A percentile compares a stretch with the other conserved stretches of the same genome.
Evolutionary conservation across 495 filamentous ascomycete genomes (phyloP).

Genomic region (Tetracladium setigerum): DNA sequence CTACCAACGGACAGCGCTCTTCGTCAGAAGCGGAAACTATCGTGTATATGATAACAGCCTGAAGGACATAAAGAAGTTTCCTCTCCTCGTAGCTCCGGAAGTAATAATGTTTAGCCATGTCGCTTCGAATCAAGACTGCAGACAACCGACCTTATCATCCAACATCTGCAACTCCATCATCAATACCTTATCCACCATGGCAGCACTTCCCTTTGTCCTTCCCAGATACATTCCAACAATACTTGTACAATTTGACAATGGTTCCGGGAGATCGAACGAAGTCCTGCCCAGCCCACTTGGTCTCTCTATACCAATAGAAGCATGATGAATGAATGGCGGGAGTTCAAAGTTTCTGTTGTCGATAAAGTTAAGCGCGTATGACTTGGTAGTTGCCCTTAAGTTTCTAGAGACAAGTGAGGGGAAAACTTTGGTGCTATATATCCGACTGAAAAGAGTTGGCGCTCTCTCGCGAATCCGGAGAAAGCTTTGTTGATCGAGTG

Average conservation of each 20-base stretch:
- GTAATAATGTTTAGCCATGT: background rate
- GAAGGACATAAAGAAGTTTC: background rate
- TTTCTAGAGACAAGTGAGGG: background rate
- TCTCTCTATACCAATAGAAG: background rate
- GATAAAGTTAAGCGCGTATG: conserved; percentile 1
- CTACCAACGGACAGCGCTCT: background rate
- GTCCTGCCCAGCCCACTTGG: background rate
- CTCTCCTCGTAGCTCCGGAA: conserved; percentile 3
- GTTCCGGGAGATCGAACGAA: background rate
- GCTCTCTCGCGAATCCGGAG: too few species aligned
- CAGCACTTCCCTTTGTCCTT: background rate
- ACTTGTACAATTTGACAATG: conserved; percentile 3
- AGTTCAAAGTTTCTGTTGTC: background rate
- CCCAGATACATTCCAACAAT: conserved; percentile 2
- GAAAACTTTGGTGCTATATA: background rate
- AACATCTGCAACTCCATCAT: conserved; percentile 8
- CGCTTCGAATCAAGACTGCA: background rate
- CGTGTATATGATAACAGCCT: conserved; percentile 5
- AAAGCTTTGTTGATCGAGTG: too few species aligned
- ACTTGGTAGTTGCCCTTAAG: background rate
- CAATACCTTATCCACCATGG: conserved; percentile 4
- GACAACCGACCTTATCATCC: conserved; percentile 5
- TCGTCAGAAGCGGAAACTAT: background rate
- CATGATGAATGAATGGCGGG: conserved; percentile 5
- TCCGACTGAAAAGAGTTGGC: conserved; percentile 1